Base-by-base conservation (phyloP, 257 asterid genomes). In the Plantago major region DNA sequence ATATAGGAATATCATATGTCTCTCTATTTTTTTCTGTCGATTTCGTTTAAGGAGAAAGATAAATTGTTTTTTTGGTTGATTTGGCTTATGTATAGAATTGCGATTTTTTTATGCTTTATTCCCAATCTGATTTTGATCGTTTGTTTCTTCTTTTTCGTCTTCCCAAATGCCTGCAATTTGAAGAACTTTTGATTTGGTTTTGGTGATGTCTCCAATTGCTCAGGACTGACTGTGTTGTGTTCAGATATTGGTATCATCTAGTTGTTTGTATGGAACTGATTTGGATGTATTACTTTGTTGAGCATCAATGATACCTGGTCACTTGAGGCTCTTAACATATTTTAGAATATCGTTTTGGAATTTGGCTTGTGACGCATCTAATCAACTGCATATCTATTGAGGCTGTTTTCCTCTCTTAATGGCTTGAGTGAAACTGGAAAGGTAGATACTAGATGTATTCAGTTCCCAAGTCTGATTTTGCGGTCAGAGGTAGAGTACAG, bases 151-250 rank as follows among this genome's bases (percentile, higher is more conserved):
- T 50, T 69, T 43, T 70, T 15, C 47, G 67, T 45, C 66, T 46
- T 57, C 63, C 52, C 58, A 40, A 63, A 49, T 71, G 69, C 58
- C 63, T 69, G 53, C 45, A 63, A 74, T 67, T 50, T 69, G 73
- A 66, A 71, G 71, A 74, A 68, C 42, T 48, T 48, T 42, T 60
- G 70, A 59, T 67, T 64, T 45, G 33, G 42, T 44, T 68, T 2
- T 58, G 48, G 65, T 60, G 66, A 58, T 58, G 52, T 58, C 57
- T 28, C 44, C 73, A 64, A 50, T 55, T 69, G 63, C 69, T 40
- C 77, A 64, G 43, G 73, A 61, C 60, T 48, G 58, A 50, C 26
- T 63, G 64, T 57, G 10, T 67, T 58, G 67, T 73, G 68, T 56
- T 67, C 67, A 6, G 68, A 67, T 63, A 57, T 50, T 61, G 46